Evolutionary conservation across 805 yeast species (phyloP), one percentile per base, ranked within the genome.

Genomic region (Ogataea nakhonphanomensis): DNA sequence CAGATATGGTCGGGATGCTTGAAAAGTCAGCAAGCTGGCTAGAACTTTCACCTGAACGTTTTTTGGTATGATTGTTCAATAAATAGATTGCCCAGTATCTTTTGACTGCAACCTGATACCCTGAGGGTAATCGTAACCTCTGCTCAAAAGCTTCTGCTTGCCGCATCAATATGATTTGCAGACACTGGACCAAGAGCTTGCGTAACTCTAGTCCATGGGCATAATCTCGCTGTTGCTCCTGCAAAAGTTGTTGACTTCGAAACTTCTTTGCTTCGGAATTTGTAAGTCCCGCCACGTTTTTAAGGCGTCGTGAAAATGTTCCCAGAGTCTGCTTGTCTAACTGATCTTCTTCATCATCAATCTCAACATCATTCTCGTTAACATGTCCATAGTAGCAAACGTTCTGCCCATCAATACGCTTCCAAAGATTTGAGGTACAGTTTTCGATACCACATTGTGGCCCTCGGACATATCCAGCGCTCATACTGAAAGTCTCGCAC

Each of bases 381-480:
- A 90, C 89, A 63, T 91, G 99, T 5, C 98, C 98, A 55, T 76
- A 83, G 53, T 85, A 91, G 59, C 99, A 91, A 8, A 90, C 81
- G 41, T 80, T 73, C 36, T 77, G 77, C 20, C 99, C 99, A 53
- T 84, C 87, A 3, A 78, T 65, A 23, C 76, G 61, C 36, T 82
- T 72, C 78, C 87, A 91, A 36, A 81, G 72, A 27, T 79, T 66
- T 1, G 96, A 84, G 4, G 84, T 78, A 63, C 99, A 91, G 66
- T 91, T 91, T 48, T 84, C 90, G 2, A 81, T 79, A 1, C 97
- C 97, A 71, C 99, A 91, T 5, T 82, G 64, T 4, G 85, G 82
- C 2, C 99, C 98, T 50, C 79, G 69, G 29, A 72, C 69, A 29
- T 49, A 58, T 27, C 53, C 49, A 10, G 47, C 26, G 38, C 50